These are phyloP conservation scores for Bidens hawaiensis DNA, from an alignment of 140 eudicot species.

Conservation along the genomic window DNA sequence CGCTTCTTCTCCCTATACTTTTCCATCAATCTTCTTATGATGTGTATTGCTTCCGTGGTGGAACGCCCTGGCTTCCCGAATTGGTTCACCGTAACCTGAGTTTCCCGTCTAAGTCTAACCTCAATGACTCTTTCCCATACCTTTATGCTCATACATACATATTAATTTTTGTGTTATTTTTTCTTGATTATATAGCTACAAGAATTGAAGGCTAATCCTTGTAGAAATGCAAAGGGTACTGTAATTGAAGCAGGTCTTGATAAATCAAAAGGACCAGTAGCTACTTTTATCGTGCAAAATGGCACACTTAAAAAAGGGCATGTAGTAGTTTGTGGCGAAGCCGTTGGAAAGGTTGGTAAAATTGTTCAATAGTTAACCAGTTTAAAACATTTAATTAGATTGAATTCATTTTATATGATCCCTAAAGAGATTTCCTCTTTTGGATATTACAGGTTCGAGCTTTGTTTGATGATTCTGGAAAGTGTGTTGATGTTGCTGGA, in stretches of 20 bases:
- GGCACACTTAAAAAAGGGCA: slow-evolving; percentile 91
- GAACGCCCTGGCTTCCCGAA: too few species aligned
- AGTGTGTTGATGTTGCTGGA: slow-evolving; percentile 78
- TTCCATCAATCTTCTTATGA: too few species aligned
- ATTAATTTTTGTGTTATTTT: slow-evolving; percentile 4
- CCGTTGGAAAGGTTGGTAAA: slow-evolving; percentile 85
- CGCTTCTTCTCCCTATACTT: too few species aligned
- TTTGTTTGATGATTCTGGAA: slow-evolving; percentile 79
- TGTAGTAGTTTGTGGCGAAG: slow-evolving; percentile 83
- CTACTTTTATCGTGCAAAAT: slow-evolving; percentile 92
- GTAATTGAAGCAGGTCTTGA: slow-evolving; percentile 98
- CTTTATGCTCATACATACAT: background rate
- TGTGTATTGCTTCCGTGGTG: too few species aligned
- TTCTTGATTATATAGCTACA: slow-evolving; percentile 45
- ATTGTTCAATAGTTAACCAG: background rate
- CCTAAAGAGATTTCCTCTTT: slow-evolving; percentile 4
- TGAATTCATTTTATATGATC: slow-evolving; percentile 4
- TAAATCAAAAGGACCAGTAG: slow-evolving; percentile 92
- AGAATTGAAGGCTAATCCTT: slow-evolving; percentile 96
- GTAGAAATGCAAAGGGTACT: slow-evolving; percentile 89
- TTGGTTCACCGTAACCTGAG: too few species aligned
- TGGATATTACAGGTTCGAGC: slow-evolving; percentile 66
- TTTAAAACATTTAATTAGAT: slow-evolving; percentile 1
- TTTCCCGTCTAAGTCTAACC: too few species aligned
- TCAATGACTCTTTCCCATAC: too few species aligned